Evolutionary conservation across 2,329 filamentous ascomycete genomes (phyloP).

Genomic region (Talaromyces sp.): DNA sequence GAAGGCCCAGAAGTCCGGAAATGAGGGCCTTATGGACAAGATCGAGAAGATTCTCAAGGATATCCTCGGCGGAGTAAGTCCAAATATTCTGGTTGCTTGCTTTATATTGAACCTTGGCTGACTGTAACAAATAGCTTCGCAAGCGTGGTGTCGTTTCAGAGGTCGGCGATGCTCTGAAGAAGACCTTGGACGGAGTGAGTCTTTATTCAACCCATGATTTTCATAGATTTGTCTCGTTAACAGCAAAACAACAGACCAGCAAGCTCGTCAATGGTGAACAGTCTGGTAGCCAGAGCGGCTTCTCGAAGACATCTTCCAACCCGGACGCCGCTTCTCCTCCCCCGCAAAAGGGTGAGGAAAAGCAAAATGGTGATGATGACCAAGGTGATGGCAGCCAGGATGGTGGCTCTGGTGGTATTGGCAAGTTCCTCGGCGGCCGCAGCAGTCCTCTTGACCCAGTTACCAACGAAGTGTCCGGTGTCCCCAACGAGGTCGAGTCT

Average conservation of each 20-base stretch:
- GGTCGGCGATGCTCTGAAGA: background rate
- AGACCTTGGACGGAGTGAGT: constrained; percentile 3
- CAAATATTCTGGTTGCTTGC: background rate
- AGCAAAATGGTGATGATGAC: background rate
- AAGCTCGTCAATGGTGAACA: constrained; percentile 8
- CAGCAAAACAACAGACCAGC: background rate
- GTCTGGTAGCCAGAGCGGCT: constrained; percentile 9
- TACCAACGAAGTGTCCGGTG: background rate
- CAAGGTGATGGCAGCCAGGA: background rate
- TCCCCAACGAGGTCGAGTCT: background rate
- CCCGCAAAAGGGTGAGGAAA: background rate
- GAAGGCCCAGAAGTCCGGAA: constrained; percentile 2
- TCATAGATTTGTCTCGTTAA: background rate
- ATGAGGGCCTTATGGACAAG: constrained; percentile 5
- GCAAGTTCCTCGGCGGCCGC: background rate
- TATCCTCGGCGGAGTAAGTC: constrained; percentile 1
- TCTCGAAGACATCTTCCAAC: constrained; percentile 15
- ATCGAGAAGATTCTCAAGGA: constrained; percentile 8
- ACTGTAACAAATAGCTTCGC: constrained; percentile 2
- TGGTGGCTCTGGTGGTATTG: background rate
- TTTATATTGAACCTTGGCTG: background rate
- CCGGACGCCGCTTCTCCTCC: constrained; percentile 10
- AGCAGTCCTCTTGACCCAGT: background rate
- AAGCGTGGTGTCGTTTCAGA: constrained; percentile 8
- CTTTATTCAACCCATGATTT: too few species aligned